These are phyloP conservation scores for Stromatinia cepivora DNA, from an alignment of 2,329 filamentous ascomycete species.

Conservation along the genomic window DNA sequence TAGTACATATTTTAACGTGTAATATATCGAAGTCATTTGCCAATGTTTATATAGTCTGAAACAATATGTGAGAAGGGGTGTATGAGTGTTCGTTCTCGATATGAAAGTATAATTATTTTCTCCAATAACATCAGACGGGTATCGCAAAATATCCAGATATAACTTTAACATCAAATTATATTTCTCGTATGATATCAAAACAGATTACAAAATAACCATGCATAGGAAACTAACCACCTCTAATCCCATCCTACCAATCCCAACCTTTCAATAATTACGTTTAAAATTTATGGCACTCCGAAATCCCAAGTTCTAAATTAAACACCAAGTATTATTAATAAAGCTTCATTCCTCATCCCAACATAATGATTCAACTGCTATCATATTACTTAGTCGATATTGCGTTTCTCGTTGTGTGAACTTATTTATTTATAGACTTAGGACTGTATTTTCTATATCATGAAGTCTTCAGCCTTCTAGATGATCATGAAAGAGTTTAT, in stretches of 20 bases:
- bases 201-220: too few species aligned
- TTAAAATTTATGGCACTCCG: too few species aligned
- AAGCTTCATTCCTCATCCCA: not conserved
- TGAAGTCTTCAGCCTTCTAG: too few species aligned
- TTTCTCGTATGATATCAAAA: not conserved
- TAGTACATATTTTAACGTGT: not conserved
- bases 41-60: not conserved
- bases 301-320: not conserved
- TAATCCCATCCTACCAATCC: too few species aligned
- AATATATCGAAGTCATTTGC: constrained; percentile 7
- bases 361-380: not conserved
- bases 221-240: too few species aligned
- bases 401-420: not conserved
- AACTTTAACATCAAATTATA: not conserved
- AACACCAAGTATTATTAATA: not conserved
- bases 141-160: not conserved
- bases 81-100: not conserved
- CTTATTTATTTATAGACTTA: too few species aligned
- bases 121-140: not conserved
- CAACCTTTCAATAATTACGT: too few species aligned
- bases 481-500: too few species aligned
- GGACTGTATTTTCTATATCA: too few species aligned
- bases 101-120: not conserved
- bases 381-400: not conserved
- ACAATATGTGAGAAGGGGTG: not conserved